These are phyloP conservation scores for Microglena sp. DNA, from an alignment of 139 green algal genomes.

Conservation along the genomic window DNA sequence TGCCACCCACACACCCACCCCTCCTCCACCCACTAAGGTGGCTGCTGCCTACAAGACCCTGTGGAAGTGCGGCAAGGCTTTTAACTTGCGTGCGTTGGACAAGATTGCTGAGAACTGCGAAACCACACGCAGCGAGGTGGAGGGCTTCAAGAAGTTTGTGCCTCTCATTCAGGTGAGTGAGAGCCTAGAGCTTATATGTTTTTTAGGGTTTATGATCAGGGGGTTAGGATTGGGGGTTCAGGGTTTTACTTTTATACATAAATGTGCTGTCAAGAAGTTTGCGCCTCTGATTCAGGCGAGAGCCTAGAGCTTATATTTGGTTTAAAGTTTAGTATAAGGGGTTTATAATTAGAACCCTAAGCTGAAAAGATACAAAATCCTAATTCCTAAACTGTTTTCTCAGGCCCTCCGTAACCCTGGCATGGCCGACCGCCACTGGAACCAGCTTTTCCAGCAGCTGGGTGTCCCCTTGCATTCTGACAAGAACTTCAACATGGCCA, in stretches of 20 bases:
- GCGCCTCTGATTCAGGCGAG: too few species aligned
- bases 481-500: slow-evolving; percentile 28
- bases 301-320: too few species aligned
- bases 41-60: too few species aligned
- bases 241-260: neutral
- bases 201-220: too few species aligned
- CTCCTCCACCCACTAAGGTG: neutral
- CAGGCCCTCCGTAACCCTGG: slow-evolving; percentile 57
- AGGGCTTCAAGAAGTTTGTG: slow-evolving; percentile 63
- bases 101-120: slow-evolving; percentile 55
- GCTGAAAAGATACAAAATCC: too few species aligned
- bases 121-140: slow-evolving; percentile 40
- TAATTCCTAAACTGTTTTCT: too few species aligned
- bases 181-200: too few species aligned
- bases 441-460: slow-evolving; percentile 37
- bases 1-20: neutral
- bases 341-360: too few species aligned
- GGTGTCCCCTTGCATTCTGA: slow-evolving; percentile 32
- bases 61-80: slow-evolving; percentile 45
- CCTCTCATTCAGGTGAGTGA: slow-evolving; percentile 52
- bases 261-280: too few species aligned
- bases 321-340: too few species aligned
- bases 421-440: slow-evolving; percentile 71
- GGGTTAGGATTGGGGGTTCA: too few species aligned
- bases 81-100: slow-evolving; percentile 31